Base-by-base conservation (phyloP, 805 yeast species). In the Candida vaughaniae region DNA sequence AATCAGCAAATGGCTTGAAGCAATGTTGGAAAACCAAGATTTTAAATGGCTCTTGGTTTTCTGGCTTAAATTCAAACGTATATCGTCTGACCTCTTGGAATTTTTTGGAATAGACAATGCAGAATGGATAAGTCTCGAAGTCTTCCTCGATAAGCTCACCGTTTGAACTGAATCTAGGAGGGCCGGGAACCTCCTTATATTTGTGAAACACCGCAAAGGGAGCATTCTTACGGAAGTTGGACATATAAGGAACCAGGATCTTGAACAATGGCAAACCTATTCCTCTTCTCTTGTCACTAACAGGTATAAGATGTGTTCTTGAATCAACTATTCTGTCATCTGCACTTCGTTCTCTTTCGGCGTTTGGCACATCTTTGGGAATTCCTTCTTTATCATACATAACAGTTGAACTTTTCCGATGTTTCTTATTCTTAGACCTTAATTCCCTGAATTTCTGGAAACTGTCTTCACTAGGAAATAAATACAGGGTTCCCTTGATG, bases 1-100 rank as follows among this genome's bases (percentile, higher is more conserved):
- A 68, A 49, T 68, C 73, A 8, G 68, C 55, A 44, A 60, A 64
- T 3, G 72, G 67, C 36, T 58, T 53, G 44, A 49, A 53, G 37
- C 58, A 58, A 48, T 62, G 58, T 45, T 63, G 64, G 38, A 66
- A 67, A 32, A 57, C 49, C 5, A 58, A 28, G 6, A 68, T 40
- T 22, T 50, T 55, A 44, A 64, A 58, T 5, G 43, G 23, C n/a
- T 30, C 34, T 1, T 35, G 41, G n/a, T 48, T 48, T 4, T 33
- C 39, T 6, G 55, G 47, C 5, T 31, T 48, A 45, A 66, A 66
- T 7, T 48, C 51, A 35, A 65, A 54, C 2, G 46, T 53, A 34
- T 54, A 57, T 17, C 72, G 42, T 39, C 56, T 54, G 20, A 55
- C 49, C 11, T 38, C 33, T 18, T 53, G 58, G 31, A 53, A 54